These are phyloP conservation scores for Alliaria petiolata DNA, from an alignment of 345 rosid species.

Conservation along the genomic window DNA sequence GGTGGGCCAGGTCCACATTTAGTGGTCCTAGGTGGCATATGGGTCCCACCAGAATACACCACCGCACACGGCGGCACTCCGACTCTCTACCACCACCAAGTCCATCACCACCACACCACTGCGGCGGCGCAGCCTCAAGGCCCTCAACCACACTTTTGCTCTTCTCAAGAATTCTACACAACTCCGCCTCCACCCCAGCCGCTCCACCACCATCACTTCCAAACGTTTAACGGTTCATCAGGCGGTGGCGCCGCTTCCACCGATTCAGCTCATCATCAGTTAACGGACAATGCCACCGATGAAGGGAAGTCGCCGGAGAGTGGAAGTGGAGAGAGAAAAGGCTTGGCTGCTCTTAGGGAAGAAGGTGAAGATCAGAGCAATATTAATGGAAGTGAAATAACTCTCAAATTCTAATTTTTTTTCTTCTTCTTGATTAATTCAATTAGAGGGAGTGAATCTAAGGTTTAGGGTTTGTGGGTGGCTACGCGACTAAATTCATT, in stretches of 20 bases:
- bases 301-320: conserved; percentile 83
- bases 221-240: conserved; percentile 41
- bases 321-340: conserved; percentile 62
- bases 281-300: conserved; percentile 54
- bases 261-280: conserved; percentile 8
- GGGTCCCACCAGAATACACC: conserved; percentile 96
- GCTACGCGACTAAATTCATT: conserved; percentile 16
- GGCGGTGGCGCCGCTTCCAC: conserved; percentile 32
- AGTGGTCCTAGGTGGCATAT: conserved; percentile 84
- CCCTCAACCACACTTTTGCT: conserved; percentile 68
- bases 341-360: conserved; percentile 62
- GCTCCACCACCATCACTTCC: conserved; percentile 54
- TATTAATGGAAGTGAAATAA: conserved; percentile 78
- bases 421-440: not conserved
- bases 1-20: conserved; percentile 61
- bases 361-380: conserved; percentile 62
- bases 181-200: conserved; percentile 32
- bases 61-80: conserved; percentile 53
- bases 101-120: conserved; percentile 42
- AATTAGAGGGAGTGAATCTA: conserved; percentile 13
- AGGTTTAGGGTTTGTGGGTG: conserved; percentile 26
- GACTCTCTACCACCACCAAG: conserved; percentile 51
- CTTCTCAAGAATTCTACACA: conserved; percentile 77
- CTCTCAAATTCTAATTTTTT: conserved; percentile 63
- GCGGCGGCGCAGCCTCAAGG: conserved; percentile 36